Evolutionary conservation across 768 basidiomycete genomes (phyloP), one percentile per base, ranked within the genome.

Genomic region (Cystobasidium tubakii): DNA sequence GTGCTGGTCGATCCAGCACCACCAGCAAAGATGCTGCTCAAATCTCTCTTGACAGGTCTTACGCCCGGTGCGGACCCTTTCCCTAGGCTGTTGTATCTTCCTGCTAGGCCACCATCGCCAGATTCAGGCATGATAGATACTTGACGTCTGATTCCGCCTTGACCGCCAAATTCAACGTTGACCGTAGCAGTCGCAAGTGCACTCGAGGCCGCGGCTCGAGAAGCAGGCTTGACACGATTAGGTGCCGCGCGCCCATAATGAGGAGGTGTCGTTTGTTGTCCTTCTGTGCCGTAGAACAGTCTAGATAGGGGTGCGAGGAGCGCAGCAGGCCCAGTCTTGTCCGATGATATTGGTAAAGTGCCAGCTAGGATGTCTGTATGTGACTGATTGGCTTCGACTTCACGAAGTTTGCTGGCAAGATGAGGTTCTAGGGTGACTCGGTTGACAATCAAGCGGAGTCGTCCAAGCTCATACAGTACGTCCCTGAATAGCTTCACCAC

Each of bases 1-100:
- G 42, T 17, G 23, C 73, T 62, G 15, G 83, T 81, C 13, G 82
- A 76, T 1, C 25, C 43, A 4, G 33, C 27, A 1, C 92, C 92
- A 43, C 95, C 95, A 0, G 92, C 95, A 78, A 98, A 98, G 75
- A 99, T 96, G 39, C 87, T 88, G 86, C 91, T 89, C 31, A 94
- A 76, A 46, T 82, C 79, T 21, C 80, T 42, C 74, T 43, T 80
- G 31, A 39, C 79, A 79, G 29, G 73, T 29, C 76, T 74, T 39
- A 79, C 77, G 21, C 43, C 34, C 3, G 33, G 1, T 7, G 15
- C 50, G 12, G 44, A 25, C 27, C 27, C 19, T 21, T 17, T 46
- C 25, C 27, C 43, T 21, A 65, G 21, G 63, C 27, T 73, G 23
- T 46, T 55, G 33, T 64, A 76, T 13, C 19, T 34, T 1, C 25